phyloP scores from a whole-genome alignment of 345 rosid species.

The Lenwebbia sp. region DNA sequence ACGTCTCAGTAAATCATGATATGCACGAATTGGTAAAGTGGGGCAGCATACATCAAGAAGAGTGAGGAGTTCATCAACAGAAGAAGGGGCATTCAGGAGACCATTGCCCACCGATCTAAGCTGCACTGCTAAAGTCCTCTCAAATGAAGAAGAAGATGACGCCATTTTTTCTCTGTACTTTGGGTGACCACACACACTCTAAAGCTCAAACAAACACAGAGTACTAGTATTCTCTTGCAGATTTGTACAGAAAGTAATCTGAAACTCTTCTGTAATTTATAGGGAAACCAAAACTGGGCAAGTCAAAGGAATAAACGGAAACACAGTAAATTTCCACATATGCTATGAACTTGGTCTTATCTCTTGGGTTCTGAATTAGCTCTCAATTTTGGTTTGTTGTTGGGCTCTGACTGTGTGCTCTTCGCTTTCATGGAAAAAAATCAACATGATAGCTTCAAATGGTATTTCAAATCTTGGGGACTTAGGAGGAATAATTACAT shows the following conservation, averaged over 20 bases:
- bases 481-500: not conserved
- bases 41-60: conserved; percentile 44
- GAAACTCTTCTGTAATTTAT: not conserved
- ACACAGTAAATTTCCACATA: not conserved
- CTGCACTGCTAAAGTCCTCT: conserved; percentile 17
- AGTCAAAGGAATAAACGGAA: not conserved
- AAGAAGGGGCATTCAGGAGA: conserved; percentile 41
- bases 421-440: not conserved
- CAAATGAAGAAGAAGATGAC: conserved; percentile 17
- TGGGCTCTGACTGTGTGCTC: not conserved
- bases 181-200: not conserved
- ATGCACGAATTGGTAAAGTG: not conserved
- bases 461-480: not conserved
- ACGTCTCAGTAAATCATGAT: not conserved
- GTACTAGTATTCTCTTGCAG: not conserved
- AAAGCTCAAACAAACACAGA: conserved; percentile 24
- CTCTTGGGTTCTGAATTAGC: not conserved
- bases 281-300: not conserved
- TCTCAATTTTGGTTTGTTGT: not conserved
- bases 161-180: conserved; percentile 21
- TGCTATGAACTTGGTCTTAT: not conserved
- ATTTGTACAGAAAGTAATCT: not conserved
- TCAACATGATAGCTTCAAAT: not conserved
- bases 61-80: conserved; percentile 33
- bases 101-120: conserved; percentile 41